Conservation (phyloP, 176 grass and related monocot species). For the Juncus inflexus region DNA sequence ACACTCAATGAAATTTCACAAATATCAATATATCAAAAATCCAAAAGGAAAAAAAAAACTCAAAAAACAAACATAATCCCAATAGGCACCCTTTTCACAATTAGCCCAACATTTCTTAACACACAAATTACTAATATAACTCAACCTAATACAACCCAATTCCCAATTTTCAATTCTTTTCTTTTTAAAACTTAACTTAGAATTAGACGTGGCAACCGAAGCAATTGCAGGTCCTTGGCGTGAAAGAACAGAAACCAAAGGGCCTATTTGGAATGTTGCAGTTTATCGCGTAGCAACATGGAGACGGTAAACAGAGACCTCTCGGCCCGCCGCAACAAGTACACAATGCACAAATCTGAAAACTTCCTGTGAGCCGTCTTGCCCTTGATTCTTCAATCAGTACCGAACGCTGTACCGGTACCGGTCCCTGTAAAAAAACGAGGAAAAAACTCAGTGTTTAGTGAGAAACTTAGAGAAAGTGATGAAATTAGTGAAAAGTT, state of each 20-base stretch:
- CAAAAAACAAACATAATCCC: constrained; percentile 11
- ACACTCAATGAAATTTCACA: constrained; percentile 13
- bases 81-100: constrained; percentile 21
- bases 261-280: constrained; percentile 85
- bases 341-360: constrained; percentile 75
- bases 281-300: constrained; percentile 95
- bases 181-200: constrained; percentile 34
- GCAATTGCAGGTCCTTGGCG: constrained; percentile 67
- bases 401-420: constrained; percentile 8
- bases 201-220: constrained; percentile 73
- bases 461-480: not conserved
- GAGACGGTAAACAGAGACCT: constrained; percentile 68
- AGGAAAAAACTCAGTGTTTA: not conserved
- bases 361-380: constrained; percentile 47
- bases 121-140: constrained; percentile 22
- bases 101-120: constrained; percentile 25
- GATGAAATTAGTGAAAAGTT: constrained; percentile 7
- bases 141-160: constrained; percentile 26
- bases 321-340: constrained; percentile 68
- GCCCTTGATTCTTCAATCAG: constrained; percentile 36
- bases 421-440: constrained; percentile 9
- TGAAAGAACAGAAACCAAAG: constrained; percentile 86
- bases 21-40: constrained; percentile 23
- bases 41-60: constrained; percentile 10
- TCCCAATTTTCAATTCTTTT: constrained; percentile 21